These are phyloP conservation scores for Pistacia vera DNA, from an alignment of 345 rosid genomes.

Conservation along the genomic window DNA sequence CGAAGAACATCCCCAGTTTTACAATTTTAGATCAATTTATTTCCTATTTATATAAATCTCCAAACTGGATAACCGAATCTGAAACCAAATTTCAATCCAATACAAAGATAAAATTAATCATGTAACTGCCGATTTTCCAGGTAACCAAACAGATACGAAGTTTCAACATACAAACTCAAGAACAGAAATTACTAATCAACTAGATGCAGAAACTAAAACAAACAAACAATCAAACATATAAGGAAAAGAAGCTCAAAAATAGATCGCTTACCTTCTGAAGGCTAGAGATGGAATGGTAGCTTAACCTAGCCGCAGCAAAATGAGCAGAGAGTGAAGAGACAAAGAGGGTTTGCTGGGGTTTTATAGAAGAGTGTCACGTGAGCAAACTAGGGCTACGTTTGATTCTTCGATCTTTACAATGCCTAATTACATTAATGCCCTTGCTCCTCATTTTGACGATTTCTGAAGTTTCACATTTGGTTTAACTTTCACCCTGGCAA, in stretches of 20 bases:
- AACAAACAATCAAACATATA: background rate
- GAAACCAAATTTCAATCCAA: background rate
- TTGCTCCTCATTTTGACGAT: background rate
- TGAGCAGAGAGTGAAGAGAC: background rate
- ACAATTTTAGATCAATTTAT: too few relatives aligned
- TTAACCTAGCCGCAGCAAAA: background rate
- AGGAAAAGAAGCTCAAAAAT: background rate
- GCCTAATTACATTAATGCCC: background rate
- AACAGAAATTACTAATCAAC: background rate
- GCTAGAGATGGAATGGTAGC: too few relatives aligned
- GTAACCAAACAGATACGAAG: background rate
- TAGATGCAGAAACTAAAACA: background rate
- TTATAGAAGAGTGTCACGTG: background rate
- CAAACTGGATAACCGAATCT: background rate
- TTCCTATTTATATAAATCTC: background rate
- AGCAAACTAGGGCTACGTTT: conserved; percentile 3
- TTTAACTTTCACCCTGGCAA: background rate
- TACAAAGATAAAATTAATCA: background rate
- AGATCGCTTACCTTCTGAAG: background rate
- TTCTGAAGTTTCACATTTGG: background rate
- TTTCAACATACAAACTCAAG: too few relatives aligned
- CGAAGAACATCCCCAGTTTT: too few relatives aligned
- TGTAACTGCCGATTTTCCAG: background rate
- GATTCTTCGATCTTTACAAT: background rate
- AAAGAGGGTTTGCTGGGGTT: background rate